A percentile compares a stretch with the other conserved stretches of the same genome.
phyloP scores from a whole-genome alignment of 1,139 yeast genomes.

The Blastobotrys aristatus region DNA sequence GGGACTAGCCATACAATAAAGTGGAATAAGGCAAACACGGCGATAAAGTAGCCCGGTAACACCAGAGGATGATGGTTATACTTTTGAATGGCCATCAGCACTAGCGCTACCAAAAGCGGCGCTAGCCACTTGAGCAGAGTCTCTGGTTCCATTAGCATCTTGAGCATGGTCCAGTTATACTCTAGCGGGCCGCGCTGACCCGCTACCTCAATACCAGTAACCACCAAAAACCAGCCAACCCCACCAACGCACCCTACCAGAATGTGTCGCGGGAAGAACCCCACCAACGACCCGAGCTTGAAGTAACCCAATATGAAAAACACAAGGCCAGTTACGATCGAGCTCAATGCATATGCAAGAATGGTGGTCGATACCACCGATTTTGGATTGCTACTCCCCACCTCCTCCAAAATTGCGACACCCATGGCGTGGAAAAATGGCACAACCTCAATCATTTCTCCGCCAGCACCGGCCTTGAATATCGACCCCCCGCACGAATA shows the following conservation, averaged over 20 bases:
- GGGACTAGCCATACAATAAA: conserved; percentile 61
- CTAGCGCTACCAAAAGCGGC: conserved; percentile 59
- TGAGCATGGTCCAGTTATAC: conserved; percentile 42
- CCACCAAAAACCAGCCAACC: conserved; percentile 86
- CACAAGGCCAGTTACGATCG: conserved; percentile 79
- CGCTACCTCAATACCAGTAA: conserved; percentile 87
- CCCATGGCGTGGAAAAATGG: conserved; percentile 98
- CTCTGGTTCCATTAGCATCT: conserved; percentile 28
- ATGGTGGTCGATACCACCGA: conserved; percentile 82
- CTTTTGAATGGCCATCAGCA: conserved; percentile 52
- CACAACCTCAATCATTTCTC: conserved; percentile 97
- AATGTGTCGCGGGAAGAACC: conserved; percentile 93
- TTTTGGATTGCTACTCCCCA: conserved; percentile 51
- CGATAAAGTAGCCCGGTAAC: conserved; percentile 75
- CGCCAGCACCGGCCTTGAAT: conserved; percentile 84
- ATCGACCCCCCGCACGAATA: conserved; percentile 89
- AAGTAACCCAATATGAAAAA: conserved; percentile 74
- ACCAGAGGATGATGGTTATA: conserved; percentile 66
- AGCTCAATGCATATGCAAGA: conserved; percentile 74
- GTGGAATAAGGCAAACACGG: conserved; percentile 67
- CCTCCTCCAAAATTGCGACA: conserved; percentile 51
- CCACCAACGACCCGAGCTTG: conserved; percentile 77
- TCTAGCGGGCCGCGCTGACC: conserved; percentile 67
- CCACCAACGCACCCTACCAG: conserved; percentile 98
- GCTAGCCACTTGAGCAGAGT: conserved; percentile 62